A percentile compares a stretch with the other conserved stretches of the same genome.
Conservation (phyloP, 2,329 filamentous ascomycete species). For the Alternaria gansuensis region DNA sequence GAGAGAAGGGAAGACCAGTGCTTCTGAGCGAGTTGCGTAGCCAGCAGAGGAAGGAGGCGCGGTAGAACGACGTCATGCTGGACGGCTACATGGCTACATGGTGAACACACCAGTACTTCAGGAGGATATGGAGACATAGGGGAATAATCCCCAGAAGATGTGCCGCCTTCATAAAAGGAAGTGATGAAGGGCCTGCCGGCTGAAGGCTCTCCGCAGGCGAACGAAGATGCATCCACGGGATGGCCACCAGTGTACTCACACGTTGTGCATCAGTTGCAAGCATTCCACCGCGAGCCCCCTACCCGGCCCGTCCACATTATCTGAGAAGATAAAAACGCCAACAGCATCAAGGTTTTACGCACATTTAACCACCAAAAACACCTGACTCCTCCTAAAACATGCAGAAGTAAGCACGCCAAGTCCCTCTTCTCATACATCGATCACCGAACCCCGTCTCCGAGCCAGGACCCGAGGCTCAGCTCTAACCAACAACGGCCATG, state of each 20-base stretch:
- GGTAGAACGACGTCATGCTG: background rate
- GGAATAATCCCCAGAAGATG: background rate
- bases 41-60: background rate
- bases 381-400: background rate
- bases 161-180: slow-evolving; percentile 18
- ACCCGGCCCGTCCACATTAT: slow-evolving; percentile 9
- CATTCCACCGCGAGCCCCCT: background rate
- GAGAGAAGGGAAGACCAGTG: background rate
- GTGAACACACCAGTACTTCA: background rate
- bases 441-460: background rate
- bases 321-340: background rate
- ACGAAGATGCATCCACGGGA: background rate
- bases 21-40: slow-evolving; percentile 5
- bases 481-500: slow-evolving; percentile 1
- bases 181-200: background rate
- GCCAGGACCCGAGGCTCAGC: slow-evolving; percentile 1
- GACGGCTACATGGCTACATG: background rate
- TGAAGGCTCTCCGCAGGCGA: background rate
- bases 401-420: background rate
- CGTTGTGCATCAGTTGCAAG: background rate
- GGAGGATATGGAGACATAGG: background rate
- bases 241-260: slow-evolving; percentile 10
- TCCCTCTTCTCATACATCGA: background rate
- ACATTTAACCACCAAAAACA: background rate
- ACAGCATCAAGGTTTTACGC: background rate